Percentiles rank a stretch among this genome's conserved stretches.
These are phyloP conservation scores for Epichloe coenophiala DNA, from an alignment of 2,329 filamentous ascomycete genomes.

Conservation along the genomic window DNA sequence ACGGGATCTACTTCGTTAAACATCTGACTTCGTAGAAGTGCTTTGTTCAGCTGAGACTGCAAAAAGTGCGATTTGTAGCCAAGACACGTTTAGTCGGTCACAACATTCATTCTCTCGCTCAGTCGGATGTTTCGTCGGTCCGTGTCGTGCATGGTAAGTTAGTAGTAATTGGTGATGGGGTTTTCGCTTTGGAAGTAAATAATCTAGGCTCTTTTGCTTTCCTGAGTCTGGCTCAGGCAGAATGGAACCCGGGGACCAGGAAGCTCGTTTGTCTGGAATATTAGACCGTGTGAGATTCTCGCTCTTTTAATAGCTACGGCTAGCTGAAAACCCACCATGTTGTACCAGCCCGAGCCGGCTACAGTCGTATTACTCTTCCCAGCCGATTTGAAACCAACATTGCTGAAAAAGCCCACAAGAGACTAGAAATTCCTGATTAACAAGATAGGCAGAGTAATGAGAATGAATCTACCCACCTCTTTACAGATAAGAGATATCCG, in stretches of 20 bases:
- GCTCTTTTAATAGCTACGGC: not conserved
- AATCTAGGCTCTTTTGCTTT: not conserved
- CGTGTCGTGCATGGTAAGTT: too few species aligned
- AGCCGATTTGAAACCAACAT: constrained; percentile 56
- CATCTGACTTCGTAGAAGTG: too few species aligned
- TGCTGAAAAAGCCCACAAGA: constrained; percentile 61
- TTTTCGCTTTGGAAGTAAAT: not conserved
- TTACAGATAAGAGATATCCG: constrained; percentile 66
- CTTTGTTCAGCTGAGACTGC: too few species aligned
- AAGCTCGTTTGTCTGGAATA: constrained; percentile 1
- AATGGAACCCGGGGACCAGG: not conserved
- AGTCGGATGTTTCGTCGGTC: not conserved
- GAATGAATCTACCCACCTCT: constrained; percentile 15
- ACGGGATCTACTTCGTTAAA: not conserved
- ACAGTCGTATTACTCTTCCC: constrained; percentile 59
- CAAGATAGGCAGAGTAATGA: not conserved
- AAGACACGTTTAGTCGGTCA: too few species aligned
- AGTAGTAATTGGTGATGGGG: not conserved
- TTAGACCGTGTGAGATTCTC: not conserved
- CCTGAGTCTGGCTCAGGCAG: not conserved
- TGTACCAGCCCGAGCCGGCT: constrained; percentile 68
- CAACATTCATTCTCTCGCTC: not conserved
- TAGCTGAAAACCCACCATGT: constrained; percentile 48
- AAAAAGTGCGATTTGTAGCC: too few species aligned
- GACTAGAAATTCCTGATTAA: constrained; percentile 27